Base-by-base conservation (phyloP, 2,329 filamentous ascomycete species). In the Herpotrichia juniperi region DNA sequence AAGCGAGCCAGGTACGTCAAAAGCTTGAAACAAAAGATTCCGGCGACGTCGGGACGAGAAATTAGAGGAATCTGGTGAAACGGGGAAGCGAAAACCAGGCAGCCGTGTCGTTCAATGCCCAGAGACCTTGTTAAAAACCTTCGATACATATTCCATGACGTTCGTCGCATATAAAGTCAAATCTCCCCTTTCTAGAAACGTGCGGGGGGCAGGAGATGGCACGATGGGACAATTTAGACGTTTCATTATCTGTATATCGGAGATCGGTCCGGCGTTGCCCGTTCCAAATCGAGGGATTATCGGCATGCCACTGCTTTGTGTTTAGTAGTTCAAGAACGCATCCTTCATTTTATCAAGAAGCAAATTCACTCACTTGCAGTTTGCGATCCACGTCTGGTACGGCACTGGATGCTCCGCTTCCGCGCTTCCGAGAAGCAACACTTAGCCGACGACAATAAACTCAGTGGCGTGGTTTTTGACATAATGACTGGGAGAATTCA, bases 121-220 rank as follows among this genome's bases (percentile, higher is more conserved):
- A 42, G 16, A n/a, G 39, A 42, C 21, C 39, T 42, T 25, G 14
- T 30, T 25, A 42, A 12, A n/a, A 22, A 42, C 21, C 39, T 42
- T 25, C 24, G 17, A 8, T 35, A 19, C 43, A 46, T 34, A 17
- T 42, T 43, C 30, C 16, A 37, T 19, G 12, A 19, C 34, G n/a
- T 37, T 37, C 34, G 39, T 8, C 32, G 42, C 52, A 62, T 57
- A 61, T 62, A 61, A 37, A 46, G 49, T 24, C 21, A 24, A 37
- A 35, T 48, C 14, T 54, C 39, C 30, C 34, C 45, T 19, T 52
- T 52, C 52, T 54, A 48, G 28, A 42, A 31, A 28, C 40, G 40
- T 51, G 48, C 46, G n/a, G n/a, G n/a, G n/a, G n/a, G n/a, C n/a
- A n/a, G n/a, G n/a, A n/a, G n/a, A n/a, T n/a, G n/a, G 28, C 32